Conservation (phyloP, 768 basidiomycete genomes). For the Collybia nuda region DNA sequence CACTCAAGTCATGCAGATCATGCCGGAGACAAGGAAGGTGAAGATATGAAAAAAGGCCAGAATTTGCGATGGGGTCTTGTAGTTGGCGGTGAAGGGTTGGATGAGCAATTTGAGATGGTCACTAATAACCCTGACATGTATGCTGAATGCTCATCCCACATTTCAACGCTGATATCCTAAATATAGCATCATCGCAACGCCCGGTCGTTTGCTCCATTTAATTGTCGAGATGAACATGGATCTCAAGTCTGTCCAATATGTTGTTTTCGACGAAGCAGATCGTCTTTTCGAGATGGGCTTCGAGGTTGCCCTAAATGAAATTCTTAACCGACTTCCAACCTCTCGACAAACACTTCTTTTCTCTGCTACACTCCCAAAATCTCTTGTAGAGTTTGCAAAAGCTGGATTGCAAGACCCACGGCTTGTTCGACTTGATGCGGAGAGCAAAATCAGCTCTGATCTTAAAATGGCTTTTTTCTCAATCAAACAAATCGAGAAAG, state of each 20-base stretch:
- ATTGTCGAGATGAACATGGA: constrained; percentile 96
- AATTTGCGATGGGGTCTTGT: constrained; percentile 87
- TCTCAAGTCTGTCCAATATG: constrained; percentile 81
- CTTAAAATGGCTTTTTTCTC: constrained; percentile 94
- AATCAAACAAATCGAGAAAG: constrained; percentile 91
- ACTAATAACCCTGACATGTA: constrained; percentile 94
- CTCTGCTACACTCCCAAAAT: constrained; percentile 94
- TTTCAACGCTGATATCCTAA: constrained; percentile 9
- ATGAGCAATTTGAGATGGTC: constrained; percentile 96
- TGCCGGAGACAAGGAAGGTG: constrained; percentile 70
- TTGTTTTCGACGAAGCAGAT: constrained; percentile 98
- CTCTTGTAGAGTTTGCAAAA: constrained; percentile 97
- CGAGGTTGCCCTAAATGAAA: constrained; percentile 87
- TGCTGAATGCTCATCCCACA: constrained; percentile 30
- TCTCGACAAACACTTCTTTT: constrained; percentile 92
- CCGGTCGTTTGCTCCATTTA: constrained; percentile 95
- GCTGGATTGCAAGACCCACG: constrained; percentile 93
- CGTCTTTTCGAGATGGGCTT: constrained; percentile 99
- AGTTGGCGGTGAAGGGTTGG: constrained; percentile 93
- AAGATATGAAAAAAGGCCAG: constrained; percentile 57
- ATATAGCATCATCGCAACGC: constrained; percentile 91
- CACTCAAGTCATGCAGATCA: constrained; percentile 59
- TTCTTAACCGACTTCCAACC: constrained; percentile 82
- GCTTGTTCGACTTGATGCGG: constrained; percentile 93
- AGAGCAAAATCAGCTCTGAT: constrained; percentile 93